Evolutionary conservation across 1,139 yeast species (phyloP), one percentile per base, ranked within the genome.

Genomic region (Eremothecium cymbalariae): DNA sequence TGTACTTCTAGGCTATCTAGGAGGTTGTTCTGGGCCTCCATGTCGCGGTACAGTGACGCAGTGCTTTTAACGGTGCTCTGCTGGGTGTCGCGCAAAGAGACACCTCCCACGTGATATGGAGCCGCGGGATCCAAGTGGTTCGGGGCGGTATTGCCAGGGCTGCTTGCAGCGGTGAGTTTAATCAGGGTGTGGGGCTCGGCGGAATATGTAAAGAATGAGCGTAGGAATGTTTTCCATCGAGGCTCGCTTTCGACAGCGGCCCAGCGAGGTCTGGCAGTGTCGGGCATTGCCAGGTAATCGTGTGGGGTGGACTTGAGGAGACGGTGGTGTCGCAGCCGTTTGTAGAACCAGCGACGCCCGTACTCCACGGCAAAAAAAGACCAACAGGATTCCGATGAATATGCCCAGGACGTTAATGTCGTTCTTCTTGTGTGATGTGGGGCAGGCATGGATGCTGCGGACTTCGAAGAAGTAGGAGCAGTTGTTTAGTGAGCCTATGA

Each of bases 391-490:
- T 16, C 53, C 50, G 25, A 51, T 36, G 39, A 56, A 55, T 17
- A 57, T 57, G 20, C 59, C 59, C 17, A 51, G 36, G n/a, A 52
- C 57, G 42, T 51, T 55, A 22, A 53, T 46, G 31, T 53, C 59
- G 34, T 63, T 60, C 15, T 38, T 46, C 38, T 64, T 59, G 39
- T 78, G 74, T 8, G 84, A 77, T 0, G 88, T 79, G 0, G 95
- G 86, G 58, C 96, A 86, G 0, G 95, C 95, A 55, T 80, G 83
- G 33, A 83, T 77, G 4, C 95, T 82, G 45, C 86, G 64, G 18
- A 84, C 85, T 55, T 86, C 95, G 56, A 86, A 86, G 51, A 80
- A 72, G 58, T 81, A 86, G 24, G 81, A 73, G 58, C 96, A 86
- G 41, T 84, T 82, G 56, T 83, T 72, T 25, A 72, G 55, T 11